Percentiles rank a stretch among this genome's conserved stretches.
Evolutionary conservation across 2,329 filamentous ascomycete species (phyloP).

Genomic region (Lachnellula cervina): DNA sequence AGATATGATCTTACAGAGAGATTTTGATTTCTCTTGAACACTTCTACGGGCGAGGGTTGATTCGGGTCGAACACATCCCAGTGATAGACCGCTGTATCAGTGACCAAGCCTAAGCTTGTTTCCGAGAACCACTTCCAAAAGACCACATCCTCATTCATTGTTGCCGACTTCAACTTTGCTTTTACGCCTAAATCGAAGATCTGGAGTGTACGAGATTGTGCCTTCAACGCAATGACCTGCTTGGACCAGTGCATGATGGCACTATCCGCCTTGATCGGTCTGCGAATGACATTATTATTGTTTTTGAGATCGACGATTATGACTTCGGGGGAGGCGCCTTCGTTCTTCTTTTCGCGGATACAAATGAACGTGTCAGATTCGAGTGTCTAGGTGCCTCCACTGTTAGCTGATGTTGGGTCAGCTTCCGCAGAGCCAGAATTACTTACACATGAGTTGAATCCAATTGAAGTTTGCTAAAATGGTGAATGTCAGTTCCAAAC

Average conservation of each 20-base stretch:
- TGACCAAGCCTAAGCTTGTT: constrained; percentile 81
- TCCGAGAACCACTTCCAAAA: constrained; percentile 99
- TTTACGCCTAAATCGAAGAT: constrained; percentile 94
- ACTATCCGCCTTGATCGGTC: constrained; percentile 98
- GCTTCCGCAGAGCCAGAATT: constrained; percentile 9
- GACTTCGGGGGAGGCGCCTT: constrained; percentile 81
- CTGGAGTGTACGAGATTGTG: constrained; percentile 88
- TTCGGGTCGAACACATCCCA: constrained; percentile 92
- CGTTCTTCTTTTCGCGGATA: constrained; percentile 88
- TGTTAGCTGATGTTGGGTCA: constrained; percentile 8
- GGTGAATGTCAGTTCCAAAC: constrained; percentile 27
- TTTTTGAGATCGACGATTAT: constrained; percentile 98
- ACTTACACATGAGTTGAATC: constrained; percentile 82
- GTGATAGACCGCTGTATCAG: constrained; percentile 86
- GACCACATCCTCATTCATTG: constrained; percentile 94
- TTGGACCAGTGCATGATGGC: constrained; percentile 99
- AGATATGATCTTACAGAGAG: constrained; percentile 60
- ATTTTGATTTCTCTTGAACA: constrained; percentile 92
- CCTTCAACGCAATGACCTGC: constrained; percentile 95
- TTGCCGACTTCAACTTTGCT: constrained; percentile 92
- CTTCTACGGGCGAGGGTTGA: constrained; percentile 76
- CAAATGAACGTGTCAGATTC: constrained; percentile 97
- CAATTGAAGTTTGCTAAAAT: constrained; percentile 64
- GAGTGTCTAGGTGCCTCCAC: constrained; percentile 63
- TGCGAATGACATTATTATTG: constrained; percentile 87